These are phyloP conservation scores for Fraxinus paxiana DNA, from an alignment of 305 asterid species.

Conservation along the genomic window DNA sequence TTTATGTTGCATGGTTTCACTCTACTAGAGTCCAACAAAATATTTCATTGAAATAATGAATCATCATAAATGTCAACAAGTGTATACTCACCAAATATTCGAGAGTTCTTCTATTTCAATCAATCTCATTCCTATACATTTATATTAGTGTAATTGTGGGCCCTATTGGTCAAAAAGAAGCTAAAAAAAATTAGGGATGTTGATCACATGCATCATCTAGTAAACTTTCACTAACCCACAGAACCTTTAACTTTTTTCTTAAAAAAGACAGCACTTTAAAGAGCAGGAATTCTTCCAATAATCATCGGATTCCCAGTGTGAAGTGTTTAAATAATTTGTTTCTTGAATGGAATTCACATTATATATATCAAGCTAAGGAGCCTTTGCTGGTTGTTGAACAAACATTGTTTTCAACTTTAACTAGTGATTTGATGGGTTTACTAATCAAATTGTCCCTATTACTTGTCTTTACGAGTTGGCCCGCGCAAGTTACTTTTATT, in stretches of 20 bases:
- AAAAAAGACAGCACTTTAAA: slow-evolving; percentile 1
- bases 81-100: not conserved
- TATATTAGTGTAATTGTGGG: not conserved
- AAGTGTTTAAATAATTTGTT: not conserved
- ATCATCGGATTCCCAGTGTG: not conserved
- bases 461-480: not conserved
- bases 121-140: not conserved
- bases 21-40: not conserved
- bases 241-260: not conserved
- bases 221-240: not conserved
- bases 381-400: not conserved
- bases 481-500: not conserved
- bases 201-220: slow-evolving; percentile 2
- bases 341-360: not conserved
- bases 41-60: not conserved
- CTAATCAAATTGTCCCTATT: slow-evolving; percentile 3
- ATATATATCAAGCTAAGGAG: not conserved
- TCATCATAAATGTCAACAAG: not conserved
- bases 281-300: not conserved
- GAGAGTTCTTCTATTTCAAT: not conserved
- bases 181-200: not conserved
- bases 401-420: not conserved
- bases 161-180: slow-evolving; percentile 8
- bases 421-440: not conserved
- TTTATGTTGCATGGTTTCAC: not conserved